Evolutionary conservation across 2,329 filamentous ascomycete genomes (phyloP).

Genomic region (Microdochium nivale): DNA sequence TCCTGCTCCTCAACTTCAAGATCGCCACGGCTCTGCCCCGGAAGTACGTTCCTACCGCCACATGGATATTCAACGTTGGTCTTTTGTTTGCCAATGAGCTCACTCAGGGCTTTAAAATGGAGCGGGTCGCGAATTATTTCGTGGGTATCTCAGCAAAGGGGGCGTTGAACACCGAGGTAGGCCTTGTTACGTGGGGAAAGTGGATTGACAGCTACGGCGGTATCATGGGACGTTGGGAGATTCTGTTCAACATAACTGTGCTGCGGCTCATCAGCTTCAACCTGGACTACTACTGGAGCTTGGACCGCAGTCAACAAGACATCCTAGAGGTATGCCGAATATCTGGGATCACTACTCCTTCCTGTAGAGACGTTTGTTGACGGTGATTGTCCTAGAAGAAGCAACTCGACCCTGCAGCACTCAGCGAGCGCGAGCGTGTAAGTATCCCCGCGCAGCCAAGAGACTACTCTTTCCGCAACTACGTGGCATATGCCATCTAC

Average conservation of each 20-base stretch:
- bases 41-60: slow-evolving; percentile 61
- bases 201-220: slow-evolving; percentile 75
- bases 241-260: slow-evolving; percentile 96
- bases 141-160: slow-evolving; percentile 23
- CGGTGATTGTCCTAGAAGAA: slow-evolving; percentile 72
- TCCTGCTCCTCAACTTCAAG: slow-evolving; percentile 74
- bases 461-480: slow-evolving; percentile 78
- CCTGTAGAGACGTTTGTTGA: slow-evolving; percentile 28
- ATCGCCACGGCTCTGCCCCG: slow-evolving; percentile 66
- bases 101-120: slow-evolving; percentile 65
- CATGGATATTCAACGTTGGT: slow-evolving; percentile 84
- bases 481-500: slow-evolving; percentile 83
- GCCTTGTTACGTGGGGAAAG: slow-evolving; percentile 51
- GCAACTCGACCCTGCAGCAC: slow-evolving; percentile 76
- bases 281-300: slow-evolving; percentile 91
- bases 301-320: slow-evolving; percentile 53
- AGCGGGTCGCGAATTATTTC: slow-evolving; percentile 48
- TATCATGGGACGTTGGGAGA: slow-evolving; percentile 84
- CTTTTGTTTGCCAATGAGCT: slow-evolving; percentile 88
- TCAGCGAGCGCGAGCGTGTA: slow-evolving; percentile 85
- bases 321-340: slow-evolving; percentile 66
- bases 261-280: slow-evolving; percentile 94
- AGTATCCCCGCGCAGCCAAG: slow-evolving; percentile 59
- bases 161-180: slow-evolving; percentile 28
- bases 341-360: neutral